Conservation (phyloP, 768 basidiomycete genomes). For the Mycena albidolilacea region DNA sequence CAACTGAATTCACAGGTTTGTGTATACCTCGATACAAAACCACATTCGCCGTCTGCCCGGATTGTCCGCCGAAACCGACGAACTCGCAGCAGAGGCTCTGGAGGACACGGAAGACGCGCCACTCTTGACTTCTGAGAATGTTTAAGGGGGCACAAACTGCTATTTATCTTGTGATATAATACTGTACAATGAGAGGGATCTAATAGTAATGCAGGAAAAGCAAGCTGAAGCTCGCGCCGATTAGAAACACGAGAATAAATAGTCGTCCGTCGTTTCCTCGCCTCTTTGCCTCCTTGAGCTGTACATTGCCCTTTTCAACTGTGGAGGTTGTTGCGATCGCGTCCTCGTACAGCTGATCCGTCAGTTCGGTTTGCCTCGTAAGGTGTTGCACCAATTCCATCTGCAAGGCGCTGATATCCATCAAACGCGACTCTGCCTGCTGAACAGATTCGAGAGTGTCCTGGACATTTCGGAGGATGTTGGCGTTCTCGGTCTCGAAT, state of each 20-base stretch:
- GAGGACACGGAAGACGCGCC: constrained; percentile 75
- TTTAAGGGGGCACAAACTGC: background rate
- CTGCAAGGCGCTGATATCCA: constrained; percentile 95
- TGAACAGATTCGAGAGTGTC: constrained; percentile 91
- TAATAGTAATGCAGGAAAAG: constrained; percentile 95
- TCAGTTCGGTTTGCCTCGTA: constrained; percentile 90
- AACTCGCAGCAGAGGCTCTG: constrained; percentile 70
- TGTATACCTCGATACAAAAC: constrained; percentile 75
- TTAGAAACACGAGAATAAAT: constrained; percentile 92
- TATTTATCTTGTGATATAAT: constrained; percentile 22
- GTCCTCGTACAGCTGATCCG: constrained; percentile 95
- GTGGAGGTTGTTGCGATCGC: constrained; percentile 89
- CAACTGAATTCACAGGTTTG: constrained; percentile 60
- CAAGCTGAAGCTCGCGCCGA: constrained; percentile 92
- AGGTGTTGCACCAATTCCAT: constrained; percentile 92
- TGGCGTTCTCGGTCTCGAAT: constrained; percentile 93
- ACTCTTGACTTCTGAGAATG: constrained; percentile 56
- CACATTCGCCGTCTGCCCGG: constrained; percentile 72
- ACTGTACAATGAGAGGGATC: constrained; percentile 30
- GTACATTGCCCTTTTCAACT: constrained; percentile 91
- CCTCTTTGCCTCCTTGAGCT: constrained; percentile 91
- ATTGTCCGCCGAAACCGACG: constrained; percentile 63
- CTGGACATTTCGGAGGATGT: constrained; percentile 87
- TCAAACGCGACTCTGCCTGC: constrained; percentile 89
- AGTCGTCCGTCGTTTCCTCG: constrained; percentile 89